Evolutionary conservation across 441 rosid genomes (phyloP).

Genomic region (Aquilaria agallochum): DNA sequence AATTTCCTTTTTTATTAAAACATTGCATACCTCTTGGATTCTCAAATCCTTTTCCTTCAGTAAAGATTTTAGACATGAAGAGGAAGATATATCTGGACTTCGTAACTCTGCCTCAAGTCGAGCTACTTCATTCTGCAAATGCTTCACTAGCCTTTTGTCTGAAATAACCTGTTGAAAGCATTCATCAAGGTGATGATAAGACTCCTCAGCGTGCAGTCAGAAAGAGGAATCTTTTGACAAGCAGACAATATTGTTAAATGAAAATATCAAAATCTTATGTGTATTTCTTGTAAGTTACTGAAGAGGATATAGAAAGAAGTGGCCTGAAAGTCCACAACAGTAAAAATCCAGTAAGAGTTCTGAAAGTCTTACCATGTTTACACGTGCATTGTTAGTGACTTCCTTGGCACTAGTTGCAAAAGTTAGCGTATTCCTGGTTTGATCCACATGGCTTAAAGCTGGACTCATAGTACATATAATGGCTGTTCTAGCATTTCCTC

Average conservation of each 20-base stretch:
- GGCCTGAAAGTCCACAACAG: neutral
- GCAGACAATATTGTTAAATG: neutral
- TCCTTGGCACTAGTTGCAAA: conserved; percentile 93
- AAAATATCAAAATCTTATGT: neutral
- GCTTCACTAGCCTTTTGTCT: conserved; percentile 71
- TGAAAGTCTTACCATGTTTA: conserved; percentile 69
- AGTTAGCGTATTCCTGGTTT: conserved; percentile 76
- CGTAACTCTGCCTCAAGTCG: conserved; percentile 86
- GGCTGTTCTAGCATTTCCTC: conserved; percentile 95
- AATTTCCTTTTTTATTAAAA: neutral
- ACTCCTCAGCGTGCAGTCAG: neutral
- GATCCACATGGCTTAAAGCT: conserved; percentile 85
- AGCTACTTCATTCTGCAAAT: conserved; percentile 85
- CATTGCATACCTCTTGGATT: conserved; percentile 58
- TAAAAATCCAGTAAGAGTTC: conserved; percentile 1
- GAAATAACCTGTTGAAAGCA: conserved; percentile 56
- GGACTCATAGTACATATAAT: conserved; percentile 94
- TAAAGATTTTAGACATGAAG: conserved; percentile 53
- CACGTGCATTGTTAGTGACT: conserved; percentile 83
- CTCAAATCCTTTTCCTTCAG: conserved; percentile 64
- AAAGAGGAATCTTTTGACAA: neutral
- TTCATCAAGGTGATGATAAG: neutral
- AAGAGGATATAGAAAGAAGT: neutral
- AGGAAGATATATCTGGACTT: conserved; percentile 69
- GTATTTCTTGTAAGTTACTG: neutral